Evolutionary conservation across 2,329 filamentous ascomycete species (phyloP).

Genomic region (Hymenoscyphus linearis): DNA sequence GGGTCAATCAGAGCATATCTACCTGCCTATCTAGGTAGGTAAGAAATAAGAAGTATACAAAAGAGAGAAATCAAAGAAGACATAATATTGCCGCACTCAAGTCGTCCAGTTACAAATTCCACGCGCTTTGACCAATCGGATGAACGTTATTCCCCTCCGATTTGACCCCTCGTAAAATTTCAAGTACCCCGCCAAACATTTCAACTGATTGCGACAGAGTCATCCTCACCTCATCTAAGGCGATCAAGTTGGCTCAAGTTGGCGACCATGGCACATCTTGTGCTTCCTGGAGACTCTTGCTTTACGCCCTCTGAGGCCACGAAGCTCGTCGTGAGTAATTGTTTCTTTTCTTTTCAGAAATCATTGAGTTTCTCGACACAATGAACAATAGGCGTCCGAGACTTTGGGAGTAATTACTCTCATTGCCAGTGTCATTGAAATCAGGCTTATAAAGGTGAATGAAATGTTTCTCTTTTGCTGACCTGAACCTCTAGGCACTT

Average conservation of each 20-base stretch:
- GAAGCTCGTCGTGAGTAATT: slow-evolving; percentile 19
- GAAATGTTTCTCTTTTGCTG: not conserved
- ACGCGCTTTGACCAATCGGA: not conserved
- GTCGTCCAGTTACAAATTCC: too few relatives aligned
- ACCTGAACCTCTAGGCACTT: not conserved
- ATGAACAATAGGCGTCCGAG: slow-evolving; percentile 19
- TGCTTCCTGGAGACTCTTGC: slow-evolving; percentile 27
- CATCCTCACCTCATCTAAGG: not conserved
- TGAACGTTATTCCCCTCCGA: not conserved
- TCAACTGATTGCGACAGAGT: not conserved
- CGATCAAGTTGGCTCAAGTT: not conserved
- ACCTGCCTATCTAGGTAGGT: too few relatives aligned
- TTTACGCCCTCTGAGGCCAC: slow-evolving; percentile 28
- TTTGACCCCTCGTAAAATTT: not conserved
- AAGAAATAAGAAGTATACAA: too few relatives aligned
- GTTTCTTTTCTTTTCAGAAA: not conserved
- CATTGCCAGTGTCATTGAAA: not conserved
- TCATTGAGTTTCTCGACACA: not conserved
- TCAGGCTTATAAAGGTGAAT: not conserved
- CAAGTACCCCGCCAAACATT: not conserved
- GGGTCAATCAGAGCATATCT: too few relatives aligned
- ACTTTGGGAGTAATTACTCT: slow-evolving; percentile 19
- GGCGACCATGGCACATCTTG: slow-evolving; percentile 20
- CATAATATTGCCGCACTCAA: too few relatives aligned
- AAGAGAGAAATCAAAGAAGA: too few relatives aligned